These are phyloP conservation scores for Claviceps sp. DNA, from an alignment of 2,329 filamentous ascomycete genomes.

Conservation along the genomic window DNA sequence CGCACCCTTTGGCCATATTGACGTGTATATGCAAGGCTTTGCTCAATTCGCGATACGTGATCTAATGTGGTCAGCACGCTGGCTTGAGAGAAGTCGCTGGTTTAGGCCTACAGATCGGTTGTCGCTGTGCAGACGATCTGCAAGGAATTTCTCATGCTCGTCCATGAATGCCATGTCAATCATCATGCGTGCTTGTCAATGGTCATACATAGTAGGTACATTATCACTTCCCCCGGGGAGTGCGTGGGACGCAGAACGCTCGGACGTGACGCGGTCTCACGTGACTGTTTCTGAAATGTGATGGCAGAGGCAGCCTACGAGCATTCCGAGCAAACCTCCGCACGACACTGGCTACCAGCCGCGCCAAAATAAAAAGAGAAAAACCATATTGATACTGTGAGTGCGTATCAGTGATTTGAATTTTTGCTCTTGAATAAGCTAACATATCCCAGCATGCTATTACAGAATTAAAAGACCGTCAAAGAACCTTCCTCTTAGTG, in stretches of 20 bases:
- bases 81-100: background rate
- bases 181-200: background rate
- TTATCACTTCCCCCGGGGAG: no score
- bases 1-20: slow-evolving; percentile 76
- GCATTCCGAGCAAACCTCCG: background rate
- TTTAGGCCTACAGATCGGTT: slow-evolving; percentile 49
- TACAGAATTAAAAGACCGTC: background rate
- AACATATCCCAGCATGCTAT: background rate
- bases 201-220: no score
- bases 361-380: background rate
- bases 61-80: slow-evolving; percentile 30
- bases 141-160: slow-evolving; percentile 59
- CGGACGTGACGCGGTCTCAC: slow-evolving; percentile 21
- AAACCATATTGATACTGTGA: background rate
- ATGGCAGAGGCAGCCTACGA: no score
- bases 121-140: slow-evolving; percentile 63
- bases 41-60: slow-evolving; percentile 78
- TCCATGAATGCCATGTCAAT: slow-evolving; percentile 26
- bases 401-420: background rate
- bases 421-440: background rate
- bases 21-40: slow-evolving; percentile 72
- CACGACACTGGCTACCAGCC: background rate
- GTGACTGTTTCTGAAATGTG: slow-evolving; percentile 11
- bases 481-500: slow-evolving; percentile 13
- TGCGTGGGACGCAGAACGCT: background rate